phyloP scores from a whole-genome alignment of 768 basidiomycete genomes.

The Lactarius psammicola region DNA sequence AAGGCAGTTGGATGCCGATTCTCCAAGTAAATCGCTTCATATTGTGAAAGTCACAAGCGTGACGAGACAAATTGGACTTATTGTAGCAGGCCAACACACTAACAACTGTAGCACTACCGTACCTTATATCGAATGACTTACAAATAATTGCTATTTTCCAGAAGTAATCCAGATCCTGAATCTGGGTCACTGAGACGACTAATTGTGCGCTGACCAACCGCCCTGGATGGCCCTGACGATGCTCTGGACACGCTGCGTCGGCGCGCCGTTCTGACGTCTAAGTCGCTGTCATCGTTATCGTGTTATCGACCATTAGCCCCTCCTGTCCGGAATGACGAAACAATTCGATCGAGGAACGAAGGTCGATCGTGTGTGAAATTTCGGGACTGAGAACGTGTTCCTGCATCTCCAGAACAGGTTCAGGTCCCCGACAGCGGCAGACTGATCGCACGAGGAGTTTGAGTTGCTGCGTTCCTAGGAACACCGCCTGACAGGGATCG shows the following conservation, averaged over 20 bases:
- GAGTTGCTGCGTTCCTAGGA: neutral
- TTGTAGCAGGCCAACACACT: neutral
- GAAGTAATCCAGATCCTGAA: neutral
- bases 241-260: neutral
- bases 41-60: neutral
- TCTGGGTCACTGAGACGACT: neutral
- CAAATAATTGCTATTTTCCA: neutral
- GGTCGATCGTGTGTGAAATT: neutral
- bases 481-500: neutral
- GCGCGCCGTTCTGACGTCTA: neutral
- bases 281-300: neutral
- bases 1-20: slow-evolving; percentile 26
- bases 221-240: neutral
- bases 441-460: neutral
- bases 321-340: neutral
- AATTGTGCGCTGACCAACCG: neutral
- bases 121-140: neutral
- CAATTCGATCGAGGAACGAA: neutral
- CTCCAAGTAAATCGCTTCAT: slow-evolving; percentile 7
- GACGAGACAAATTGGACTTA: neutral
- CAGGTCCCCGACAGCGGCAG: neutral
- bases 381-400: neutral
- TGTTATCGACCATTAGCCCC: neutral
- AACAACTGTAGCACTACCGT: neutral
- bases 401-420: neutral